These are phyloP conservation scores for Babesia bovis DNA, from an alignment of 169 alveolate genomes.

Conservation along the genomic window DNA sequence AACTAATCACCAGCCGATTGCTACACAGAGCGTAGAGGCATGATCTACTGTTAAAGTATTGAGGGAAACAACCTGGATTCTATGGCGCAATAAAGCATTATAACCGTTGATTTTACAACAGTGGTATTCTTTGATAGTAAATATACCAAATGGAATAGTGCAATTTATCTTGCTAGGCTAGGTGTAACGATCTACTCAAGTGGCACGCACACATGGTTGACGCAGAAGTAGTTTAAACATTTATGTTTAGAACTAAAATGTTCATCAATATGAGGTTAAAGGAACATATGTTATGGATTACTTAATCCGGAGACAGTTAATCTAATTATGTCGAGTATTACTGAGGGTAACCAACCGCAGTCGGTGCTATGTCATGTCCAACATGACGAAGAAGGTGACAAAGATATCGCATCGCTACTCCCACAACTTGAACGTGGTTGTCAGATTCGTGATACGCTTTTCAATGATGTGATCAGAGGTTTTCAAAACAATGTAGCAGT, in stretches of 20 bases:
- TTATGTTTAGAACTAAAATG: not conserved
- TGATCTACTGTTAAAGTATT: too few relatives aligned
- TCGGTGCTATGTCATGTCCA: not conserved
- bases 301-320: not conserved
- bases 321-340: too few relatives aligned
- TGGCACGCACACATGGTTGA: not conserved
- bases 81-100: too few relatives aligned
- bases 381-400: not conserved
- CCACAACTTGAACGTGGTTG: constrained; percentile 31
- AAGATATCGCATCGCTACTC: constrained; percentile 11
- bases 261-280: not conserved
- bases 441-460: constrained; percentile 43
- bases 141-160: too few relatives aligned
- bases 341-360: too few relatives aligned
- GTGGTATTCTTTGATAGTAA: too few relatives aligned
- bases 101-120: too few relatives aligned
- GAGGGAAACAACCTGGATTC: too few relatives aligned
- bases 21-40: too few relatives aligned
- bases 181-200: too few relatives aligned
- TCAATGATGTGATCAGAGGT: constrained; percentile 35
- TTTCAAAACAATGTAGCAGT: constrained; percentile 17
- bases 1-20: too few relatives aligned
- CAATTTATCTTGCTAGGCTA: too few relatives aligned
- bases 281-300: not conserved
- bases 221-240: constrained; percentile 3